Evolutionary conservation across 768 basidiomycete genomes (phyloP).

Genomic region (Boletus speciosus): DNA sequence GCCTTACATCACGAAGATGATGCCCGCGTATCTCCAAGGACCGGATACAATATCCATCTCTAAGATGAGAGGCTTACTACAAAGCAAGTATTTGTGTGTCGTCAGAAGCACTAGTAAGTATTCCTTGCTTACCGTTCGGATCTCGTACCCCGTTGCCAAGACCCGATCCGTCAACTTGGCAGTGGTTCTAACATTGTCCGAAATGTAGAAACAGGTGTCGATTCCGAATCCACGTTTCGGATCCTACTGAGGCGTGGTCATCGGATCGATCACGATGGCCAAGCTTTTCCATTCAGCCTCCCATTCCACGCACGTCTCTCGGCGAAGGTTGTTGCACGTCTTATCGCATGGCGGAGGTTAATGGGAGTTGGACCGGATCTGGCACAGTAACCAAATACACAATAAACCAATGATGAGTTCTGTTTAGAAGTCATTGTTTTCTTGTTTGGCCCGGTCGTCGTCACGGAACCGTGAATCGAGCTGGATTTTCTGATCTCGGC

Average conservation of each 20-base stretch:
- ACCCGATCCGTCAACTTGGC: background rate
- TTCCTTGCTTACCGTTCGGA: background rate
- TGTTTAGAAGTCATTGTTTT: background rate
- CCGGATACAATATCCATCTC: background rate
- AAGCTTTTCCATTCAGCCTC: background rate
- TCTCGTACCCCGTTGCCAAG: background rate
- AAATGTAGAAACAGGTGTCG: background rate
- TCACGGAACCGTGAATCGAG: background rate
- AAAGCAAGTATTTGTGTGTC: background rate
- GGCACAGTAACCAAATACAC: no score
- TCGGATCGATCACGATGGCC: background rate
- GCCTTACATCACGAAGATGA: background rate
- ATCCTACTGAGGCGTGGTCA: background rate
- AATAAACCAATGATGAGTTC: background rate
- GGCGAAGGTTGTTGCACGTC: background rate
- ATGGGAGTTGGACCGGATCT: slow-evolving; percentile 2
- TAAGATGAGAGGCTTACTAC: background rate
- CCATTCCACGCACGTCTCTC: background rate
- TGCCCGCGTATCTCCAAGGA: background rate
- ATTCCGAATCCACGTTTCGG: slow-evolving; percentile 1
- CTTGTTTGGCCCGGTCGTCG: background rate
- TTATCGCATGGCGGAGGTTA: background rate
- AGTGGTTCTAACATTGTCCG: background rate
- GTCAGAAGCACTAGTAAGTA: background rate
- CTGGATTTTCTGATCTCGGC: background rate